Base-by-base conservation (phyloP, 2,329 filamentous ascomycete species). In the Thermothelomyces thermophilus region DNA sequence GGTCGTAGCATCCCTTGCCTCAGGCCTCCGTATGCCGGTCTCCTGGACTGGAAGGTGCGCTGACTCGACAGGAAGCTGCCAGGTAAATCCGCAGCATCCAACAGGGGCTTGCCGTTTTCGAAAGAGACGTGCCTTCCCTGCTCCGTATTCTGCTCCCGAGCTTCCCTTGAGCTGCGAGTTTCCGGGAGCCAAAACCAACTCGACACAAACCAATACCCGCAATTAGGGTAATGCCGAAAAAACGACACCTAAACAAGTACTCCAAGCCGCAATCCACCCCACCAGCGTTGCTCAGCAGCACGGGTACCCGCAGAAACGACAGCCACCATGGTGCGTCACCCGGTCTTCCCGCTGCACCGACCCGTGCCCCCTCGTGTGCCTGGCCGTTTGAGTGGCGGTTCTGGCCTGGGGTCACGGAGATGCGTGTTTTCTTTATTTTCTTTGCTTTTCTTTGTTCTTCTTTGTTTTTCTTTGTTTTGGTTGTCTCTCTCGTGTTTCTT, bases 261-360 rank as follows among this genome's bases (percentile, higher is more conserved):
- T 77, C 79, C 56, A 83, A 82, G 64, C 79, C 79, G 57, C 73
- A 69, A 59, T 75, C 74, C 53, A 76, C 77, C 58, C 73, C 72
- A 26, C 73, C 77, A 57, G 71, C 74, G 48, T 73, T 73, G 52
- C 65, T 76, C 48, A 66, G 64, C 54, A 68, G 69, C 46, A 68
- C 45, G 50, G 50, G 49, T 44, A 46, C 50, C 19, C 48, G 49
- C 51, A 56, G 51, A 48, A 52, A 51, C 54, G 50, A 47, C 48
- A 46, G 33, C 36, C 46, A 55, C 31, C 41, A 56, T 31, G 51
- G 54, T 56, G 42, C 48, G 51, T 55, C 42, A 53, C 51, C 53
- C 36, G 20, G 36, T 36, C 24, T 39, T 26, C 26, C 37, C 50
- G 41, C 36, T 41, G 44, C 47, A 48, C 50, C 31, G 13, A 41